A percentile compares a stretch with the other conserved stretches of the same genome.
These are phyloP conservation scores for Staphylotrichum longicolle DNA, from an alignment of 495 filamentous ascomycete genomes.

Conservation along the genomic window DNA sequence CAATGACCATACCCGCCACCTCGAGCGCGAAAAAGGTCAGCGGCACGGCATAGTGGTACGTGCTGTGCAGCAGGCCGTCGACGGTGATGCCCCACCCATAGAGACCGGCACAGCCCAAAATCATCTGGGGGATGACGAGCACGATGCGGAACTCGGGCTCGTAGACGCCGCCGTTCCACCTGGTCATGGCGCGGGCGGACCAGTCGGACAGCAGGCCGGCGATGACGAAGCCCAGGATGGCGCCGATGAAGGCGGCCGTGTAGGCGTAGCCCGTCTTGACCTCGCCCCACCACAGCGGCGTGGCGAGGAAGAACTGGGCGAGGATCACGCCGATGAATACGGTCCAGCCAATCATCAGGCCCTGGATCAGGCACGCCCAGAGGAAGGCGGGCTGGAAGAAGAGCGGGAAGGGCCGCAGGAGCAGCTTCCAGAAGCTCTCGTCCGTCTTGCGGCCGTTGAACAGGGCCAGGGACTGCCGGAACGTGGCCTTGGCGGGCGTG, in stretches of 20 bases:
- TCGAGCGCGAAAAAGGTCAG: slow-evolving; percentile 75
- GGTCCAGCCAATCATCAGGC: slow-evolving; percentile 89
- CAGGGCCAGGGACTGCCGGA: slow-evolving; percentile 55
- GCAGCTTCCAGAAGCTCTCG: slow-evolving; percentile 58
- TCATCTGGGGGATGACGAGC: slow-evolving; percentile 74
- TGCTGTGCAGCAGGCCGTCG: slow-evolving; percentile 47
- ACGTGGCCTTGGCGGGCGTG: slow-evolving; percentile 48
- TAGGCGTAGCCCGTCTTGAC: slow-evolving; percentile 86
- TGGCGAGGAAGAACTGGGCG: slow-evolving; percentile 74
- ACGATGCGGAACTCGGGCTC: slow-evolving; percentile 89
- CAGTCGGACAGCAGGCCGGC: slow-evolving; percentile 74
- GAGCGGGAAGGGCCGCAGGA: slow-evolving; percentile 62
- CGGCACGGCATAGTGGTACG: slow-evolving; percentile 69
- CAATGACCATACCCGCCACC: slow-evolving; percentile 86
- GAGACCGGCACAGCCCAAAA: slow-evolving; percentile 74
- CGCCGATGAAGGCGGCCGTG: slow-evolving; percentile 80
- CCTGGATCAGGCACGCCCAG: slow-evolving; percentile 90
- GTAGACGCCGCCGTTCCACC: slow-evolving; percentile 73
- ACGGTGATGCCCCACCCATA: slow-evolving; percentile 78
- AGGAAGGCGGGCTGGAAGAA: slow-evolving; percentile 79
- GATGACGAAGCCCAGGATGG: slow-evolving; percentile 70
- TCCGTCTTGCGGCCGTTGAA: slow-evolving; percentile 80
- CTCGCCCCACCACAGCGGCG: slow-evolving; percentile 78
- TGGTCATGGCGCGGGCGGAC: slow-evolving; percentile 66
- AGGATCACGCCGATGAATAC: slow-evolving; percentile 89